Evolutionary conservation across 2,329 filamentous ascomycete genomes (phyloP), one percentile per base, ranked within the genome.

Genomic region (Cytospora paraplurivora): DNA sequence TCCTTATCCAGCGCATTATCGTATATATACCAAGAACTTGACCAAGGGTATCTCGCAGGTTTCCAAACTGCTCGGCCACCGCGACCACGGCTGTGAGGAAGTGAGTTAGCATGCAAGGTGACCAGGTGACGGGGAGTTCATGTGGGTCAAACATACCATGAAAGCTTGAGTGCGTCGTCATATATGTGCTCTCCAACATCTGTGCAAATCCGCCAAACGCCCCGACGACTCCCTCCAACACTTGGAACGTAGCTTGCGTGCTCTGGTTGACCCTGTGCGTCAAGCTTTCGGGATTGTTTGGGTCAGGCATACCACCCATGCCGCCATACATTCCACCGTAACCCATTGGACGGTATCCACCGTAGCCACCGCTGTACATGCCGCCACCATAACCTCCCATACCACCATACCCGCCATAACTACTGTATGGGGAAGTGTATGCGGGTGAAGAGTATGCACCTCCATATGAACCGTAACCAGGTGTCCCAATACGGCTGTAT

Each of bases 141-240:
- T 41, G 57, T 12, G 49, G 37, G n/a, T 58, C 27, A 27, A 15
- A 78, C 89, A 72, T 85, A 97, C 93, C 93, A 72, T 98, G 99
- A 77, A 99, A 99, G 60, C 92, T 97, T 7, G 93, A 97, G 77
- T 99, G 95, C 0, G 95, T 99, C 35, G 96, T 95, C 96, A 99
- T 99, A 72, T 97, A 99, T 12, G 95, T 98, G 81, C 95, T 98
- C 79, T 99, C 95, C 34, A 99, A 84, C 95, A 99, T 99, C 80
- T 99, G 95, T 13, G 96, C 92, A 74, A 99, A 98, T 0, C 96
- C 95, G 21, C 93, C 93, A 80, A 99, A 99, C 2, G 95, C 93
- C 32, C 92, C 92, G 15, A 99, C 95, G 63, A 99, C 91, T 70
- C 93, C 95, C 79, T 99, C 95, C 58, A 99, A 92, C 84, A 99